Evolutionary conservation across 257 asterid genomes (phyloP).

Genomic region (Nicotiana paniculata): DNA sequence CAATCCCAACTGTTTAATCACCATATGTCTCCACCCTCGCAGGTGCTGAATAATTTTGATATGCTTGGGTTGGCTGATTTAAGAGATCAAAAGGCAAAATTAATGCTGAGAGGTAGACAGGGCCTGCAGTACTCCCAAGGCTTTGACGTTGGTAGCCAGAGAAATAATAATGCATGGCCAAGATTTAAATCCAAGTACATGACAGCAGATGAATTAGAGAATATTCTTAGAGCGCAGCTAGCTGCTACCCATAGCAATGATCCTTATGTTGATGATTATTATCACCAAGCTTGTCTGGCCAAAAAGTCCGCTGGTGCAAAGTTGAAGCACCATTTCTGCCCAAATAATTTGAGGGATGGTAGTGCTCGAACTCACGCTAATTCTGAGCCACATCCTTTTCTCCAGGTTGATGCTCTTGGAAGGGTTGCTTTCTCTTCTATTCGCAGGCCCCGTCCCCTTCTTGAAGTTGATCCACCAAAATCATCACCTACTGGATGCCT

Average conservation of each 20-base stretch:
- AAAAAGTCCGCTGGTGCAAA: constrained; percentile 62
- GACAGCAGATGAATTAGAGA: constrained; percentile 81
- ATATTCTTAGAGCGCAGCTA: constrained; percentile 74
- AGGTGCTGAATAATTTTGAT: constrained; percentile 55
- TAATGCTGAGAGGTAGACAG: constrained; percentile 51
- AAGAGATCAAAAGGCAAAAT: constrained; percentile 64
- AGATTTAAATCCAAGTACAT: constrained; percentile 74
- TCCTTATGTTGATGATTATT: constrained; percentile 89
- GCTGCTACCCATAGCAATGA: constrained; percentile 90
- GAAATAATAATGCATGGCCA: constrained; percentile 54
- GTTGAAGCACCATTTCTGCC: constrained; percentile 87
- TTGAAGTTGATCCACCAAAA: constrained; percentile 74
- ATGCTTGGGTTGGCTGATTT: constrained; percentile 55
- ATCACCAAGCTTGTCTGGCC: constrained; percentile 86
- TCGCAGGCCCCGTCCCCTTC: constrained; percentile 93
- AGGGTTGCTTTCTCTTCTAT: constrained; percentile 80
- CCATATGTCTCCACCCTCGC: constrained; percentile 52
- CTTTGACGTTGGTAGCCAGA: constrained; percentile 38
- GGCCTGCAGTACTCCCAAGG: constrained; percentile 49
- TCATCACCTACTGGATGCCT: constrained; percentile 34
- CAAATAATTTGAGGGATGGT: constrained; percentile 54
- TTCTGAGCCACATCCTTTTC: constrained; percentile 80
- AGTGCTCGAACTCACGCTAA: constrained; percentile 53
- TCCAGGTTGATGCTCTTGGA: constrained; percentile 95
- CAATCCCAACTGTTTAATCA: constrained; percentile 51